Evolutionary conservation across 2,329 filamentous ascomycete genomes (phyloP).

Genomic region (Mycogone perniciosa): DNA sequence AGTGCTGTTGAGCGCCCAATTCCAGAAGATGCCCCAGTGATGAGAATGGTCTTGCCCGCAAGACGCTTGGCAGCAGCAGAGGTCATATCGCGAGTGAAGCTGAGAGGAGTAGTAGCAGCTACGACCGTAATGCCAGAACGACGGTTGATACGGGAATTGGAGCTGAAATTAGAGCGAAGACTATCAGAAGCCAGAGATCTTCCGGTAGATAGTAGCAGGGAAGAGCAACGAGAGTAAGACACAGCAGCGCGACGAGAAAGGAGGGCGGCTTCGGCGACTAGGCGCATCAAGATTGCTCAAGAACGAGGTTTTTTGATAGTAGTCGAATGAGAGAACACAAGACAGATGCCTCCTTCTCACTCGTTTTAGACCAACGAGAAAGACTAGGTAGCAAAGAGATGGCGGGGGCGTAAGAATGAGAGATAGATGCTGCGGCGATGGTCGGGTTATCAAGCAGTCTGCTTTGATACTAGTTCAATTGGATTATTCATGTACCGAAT

Average conservation of each 20-base stretch:
- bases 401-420: neutral
- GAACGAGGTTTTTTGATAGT: too few relatives aligned
- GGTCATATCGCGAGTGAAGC: conserved; percentile 35
- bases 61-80: conserved; percentile 76
- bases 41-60: conserved; percentile 82
- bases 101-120: conserved; percentile 1
- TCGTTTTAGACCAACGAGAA: too few relatives aligned
- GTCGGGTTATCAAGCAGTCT: too few relatives aligned
- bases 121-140: neutral
- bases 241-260: too few relatives aligned
- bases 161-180: neutral
- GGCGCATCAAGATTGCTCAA: too few relatives aligned
- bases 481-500: too few relatives aligned
- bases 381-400: neutral
- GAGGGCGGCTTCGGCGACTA: too few relatives aligned
- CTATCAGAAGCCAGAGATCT: neutral
- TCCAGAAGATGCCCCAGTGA: conserved; percentile 89
- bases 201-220: too few relatives aligned
- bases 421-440: neutral
- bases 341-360: too few relatives aligned
- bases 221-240: too few relatives aligned
- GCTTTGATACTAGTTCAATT: too few relatives aligned
- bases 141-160: conserved; percentile 6
- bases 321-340: too few relatives aligned
- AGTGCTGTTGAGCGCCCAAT: conserved; percentile 80